These are phyloP conservation scores for Pseudocercospora macadamiae DNA, from an alignment of 2,329 filamentous ascomycete species.

Conservation along the genomic window DNA sequence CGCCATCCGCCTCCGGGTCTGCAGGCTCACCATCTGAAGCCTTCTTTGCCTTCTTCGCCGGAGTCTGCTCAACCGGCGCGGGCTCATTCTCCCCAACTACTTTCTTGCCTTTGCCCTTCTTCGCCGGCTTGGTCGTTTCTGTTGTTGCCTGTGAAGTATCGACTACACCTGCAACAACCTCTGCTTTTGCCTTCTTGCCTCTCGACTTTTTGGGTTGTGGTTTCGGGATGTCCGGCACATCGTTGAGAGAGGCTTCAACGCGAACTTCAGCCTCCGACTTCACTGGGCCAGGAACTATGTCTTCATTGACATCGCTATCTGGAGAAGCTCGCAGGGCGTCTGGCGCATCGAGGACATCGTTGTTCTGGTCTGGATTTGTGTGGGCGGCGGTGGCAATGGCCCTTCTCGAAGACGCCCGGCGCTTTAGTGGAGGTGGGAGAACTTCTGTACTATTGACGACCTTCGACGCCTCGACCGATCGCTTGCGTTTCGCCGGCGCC, in stretches of 20 bases:
- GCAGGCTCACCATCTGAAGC: slow-evolving; percentile 24
- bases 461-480: slow-evolving; percentile 18
- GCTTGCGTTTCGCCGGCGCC: slow-evolving; percentile 34
- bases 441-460: slow-evolving; percentile 5
- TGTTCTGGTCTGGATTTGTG: slow-evolving; percentile 39
- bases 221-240: slow-evolving; percentile 39
- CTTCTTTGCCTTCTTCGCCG: slow-evolving; percentile 32
- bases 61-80: slow-evolving; percentile 15
- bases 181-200: slow-evolving; percentile 19
- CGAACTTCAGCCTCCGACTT: slow-evolving; percentile 25
- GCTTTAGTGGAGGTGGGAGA: slow-evolving; percentile 16
- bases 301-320: slow-evolving; percentile 42
- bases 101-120: slow-evolving; percentile 27
- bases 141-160: slow-evolving; percentile 16
- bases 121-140: slow-evolving; percentile 15
- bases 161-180: slow-evolving; percentile 12
- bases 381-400: slow-evolving; percentile 16
- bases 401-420: slow-evolving; percentile 18
- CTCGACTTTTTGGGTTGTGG: slow-evolving; percentile 29
- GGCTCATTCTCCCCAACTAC: slow-evolving; percentile 14
- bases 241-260: slow-evolving; percentile 40
- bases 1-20: slow-evolving; percentile 59
- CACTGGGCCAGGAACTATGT: slow-evolving; percentile 33
- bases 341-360: slow-evolving; percentile 47
- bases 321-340: slow-evolving; percentile 49